A percentile compares a stretch with the other conserved stretches of the same genome.
Conservation (phyloP, 306 rosid genomes). For the Quercus bicolor region DNA sequence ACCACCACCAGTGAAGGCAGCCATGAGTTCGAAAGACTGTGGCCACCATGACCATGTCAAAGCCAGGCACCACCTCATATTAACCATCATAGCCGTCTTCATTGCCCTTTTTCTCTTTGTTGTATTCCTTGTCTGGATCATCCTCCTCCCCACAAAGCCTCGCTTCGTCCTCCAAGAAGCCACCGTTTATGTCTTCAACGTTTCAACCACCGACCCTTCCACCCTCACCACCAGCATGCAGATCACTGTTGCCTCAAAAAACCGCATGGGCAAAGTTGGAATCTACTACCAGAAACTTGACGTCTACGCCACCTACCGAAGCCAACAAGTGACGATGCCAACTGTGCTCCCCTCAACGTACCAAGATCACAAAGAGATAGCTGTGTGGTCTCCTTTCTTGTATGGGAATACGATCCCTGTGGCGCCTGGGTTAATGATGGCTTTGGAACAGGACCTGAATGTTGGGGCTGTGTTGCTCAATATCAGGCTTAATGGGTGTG, state of each 20-base stretch:
- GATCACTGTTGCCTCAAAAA: slow-evolving; percentile 48
- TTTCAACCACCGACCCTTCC: slow-evolving; percentile 33
- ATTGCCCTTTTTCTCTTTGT: slow-evolving; percentile 26
- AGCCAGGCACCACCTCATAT: slow-evolving; percentile 25
- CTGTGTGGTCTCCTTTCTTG: slow-evolving; percentile 74
- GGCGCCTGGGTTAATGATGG: slow-evolving; percentile 33
- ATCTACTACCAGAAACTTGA: slow-evolving; percentile 43
- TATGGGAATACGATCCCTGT: slow-evolving; percentile 46
- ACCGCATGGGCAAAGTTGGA: slow-evolving; percentile 62
- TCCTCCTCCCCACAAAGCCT: slow-evolving; percentile 63
- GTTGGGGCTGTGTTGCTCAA: slow-evolving; percentile 40
- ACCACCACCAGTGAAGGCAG: not conserved
- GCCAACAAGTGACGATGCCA: slow-evolving; percentile 56
- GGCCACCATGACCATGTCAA: slow-evolving; percentile 27
- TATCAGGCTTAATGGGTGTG: slow-evolving; percentile 49
- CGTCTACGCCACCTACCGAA: slow-evolving; percentile 46
- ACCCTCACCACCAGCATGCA: slow-evolving; percentile 47
- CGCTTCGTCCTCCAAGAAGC: slow-evolving; percentile 61
- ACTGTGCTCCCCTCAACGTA: slow-evolving; percentile 45
- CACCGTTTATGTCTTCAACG: slow-evolving; percentile 56
- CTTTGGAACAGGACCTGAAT: slow-evolving; percentile 45
- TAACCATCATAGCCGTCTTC: not conserved
- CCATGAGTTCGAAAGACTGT: slow-evolving; percentile 55
- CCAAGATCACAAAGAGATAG: slow-evolving; percentile 60
- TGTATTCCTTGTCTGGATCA: slow-evolving; percentile 49